Percentiles rank a stretch among this genome's conserved stretches.
phyloP scores from a whole-genome alignment of 1,284 basidiomycete species.

The Cystobasidium slooffiae region DNA sequence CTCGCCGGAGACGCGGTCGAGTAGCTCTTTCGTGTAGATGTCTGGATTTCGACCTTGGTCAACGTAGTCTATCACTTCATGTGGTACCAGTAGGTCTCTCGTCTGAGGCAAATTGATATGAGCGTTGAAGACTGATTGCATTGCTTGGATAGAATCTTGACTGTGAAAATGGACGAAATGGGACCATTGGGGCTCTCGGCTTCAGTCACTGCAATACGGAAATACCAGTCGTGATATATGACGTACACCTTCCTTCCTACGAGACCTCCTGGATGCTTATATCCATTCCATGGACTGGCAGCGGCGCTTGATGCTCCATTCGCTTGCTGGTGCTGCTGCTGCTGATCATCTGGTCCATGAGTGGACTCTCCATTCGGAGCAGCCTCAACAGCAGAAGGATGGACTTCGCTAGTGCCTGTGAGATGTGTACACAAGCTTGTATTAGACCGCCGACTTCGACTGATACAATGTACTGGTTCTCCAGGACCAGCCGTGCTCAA shows the following conservation, averaged over 20 bases:
- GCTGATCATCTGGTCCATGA: not conserved
- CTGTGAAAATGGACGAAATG: no score
- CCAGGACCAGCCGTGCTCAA: not conserved
- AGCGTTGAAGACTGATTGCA: constrained; percentile 6
- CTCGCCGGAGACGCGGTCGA: constrained; percentile 78
- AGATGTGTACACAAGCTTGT: no score
- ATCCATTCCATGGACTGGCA: not conserved
- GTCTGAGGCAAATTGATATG: constrained; percentile 22
- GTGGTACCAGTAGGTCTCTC: constrained; percentile 45
- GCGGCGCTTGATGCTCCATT: not conserved
- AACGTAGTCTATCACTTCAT: constrained; percentile 61
- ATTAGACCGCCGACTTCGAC: not conserved
- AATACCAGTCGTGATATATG: not conserved
- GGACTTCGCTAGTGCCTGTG: constrained; percentile 51
- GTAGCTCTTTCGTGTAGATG: constrained; percentile 72
- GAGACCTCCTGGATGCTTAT: constrained; percentile 47
- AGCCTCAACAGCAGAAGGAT: constrained; percentile 49
- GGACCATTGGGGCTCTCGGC: not conserved
- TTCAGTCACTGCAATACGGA: not conserved
- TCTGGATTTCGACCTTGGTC: constrained; percentile 78
- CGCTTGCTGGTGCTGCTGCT: not conserved
- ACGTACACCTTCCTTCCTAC: constrained; percentile 50
- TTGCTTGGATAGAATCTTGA: not conserved
- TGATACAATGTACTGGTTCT: no score
- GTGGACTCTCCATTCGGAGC: constrained; percentile 39